Evolutionary conservation across 805 yeast genomes (phyloP).

Genomic region (Kodamaea kaohsiungensis): DNA sequence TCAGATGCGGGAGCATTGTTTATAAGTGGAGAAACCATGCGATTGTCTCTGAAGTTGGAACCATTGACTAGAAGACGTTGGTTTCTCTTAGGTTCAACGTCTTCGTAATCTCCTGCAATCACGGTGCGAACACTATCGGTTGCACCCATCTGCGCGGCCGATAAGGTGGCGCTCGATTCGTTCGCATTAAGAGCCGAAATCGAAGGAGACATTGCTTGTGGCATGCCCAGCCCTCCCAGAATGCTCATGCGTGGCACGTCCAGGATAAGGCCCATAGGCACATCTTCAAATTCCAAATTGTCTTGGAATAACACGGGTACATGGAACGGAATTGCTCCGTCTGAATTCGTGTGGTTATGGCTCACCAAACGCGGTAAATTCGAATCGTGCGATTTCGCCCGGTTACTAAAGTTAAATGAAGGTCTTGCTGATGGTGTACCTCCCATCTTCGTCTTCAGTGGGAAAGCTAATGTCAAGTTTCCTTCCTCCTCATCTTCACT

Average conservation of each 20-base stretch:
- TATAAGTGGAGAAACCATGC: slow-evolving; percentile 35
- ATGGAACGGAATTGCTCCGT: slow-evolving; percentile 15
- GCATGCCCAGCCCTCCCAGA: slow-evolving; percentile 11
- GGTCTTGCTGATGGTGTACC: slow-evolving; percentile 33
- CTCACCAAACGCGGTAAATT: slow-evolving; percentile 31
- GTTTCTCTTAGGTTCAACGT: neutral
- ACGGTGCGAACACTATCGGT: slow-evolving; percentile 5
- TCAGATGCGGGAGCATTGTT: slow-evolving; percentile 30
- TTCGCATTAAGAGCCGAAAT: slow-evolving; percentile 2
- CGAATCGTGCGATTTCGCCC: slow-evolving; percentile 46
- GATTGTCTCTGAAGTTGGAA: neutral
- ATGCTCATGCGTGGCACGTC: slow-evolving; percentile 29
- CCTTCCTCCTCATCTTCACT: slow-evolving; percentile 43
- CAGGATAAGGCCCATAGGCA: slow-evolving; percentile 41
- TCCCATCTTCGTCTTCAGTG: slow-evolving; percentile 32
- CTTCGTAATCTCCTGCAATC: slow-evolving; percentile 19
- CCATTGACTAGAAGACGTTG: slow-evolving; percentile 11
- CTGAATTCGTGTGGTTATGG: slow-evolving; percentile 11
- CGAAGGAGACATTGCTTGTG: slow-evolving; percentile 1
- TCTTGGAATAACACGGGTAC: slow-evolving; percentile 35
- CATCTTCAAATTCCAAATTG: slow-evolving; percentile 27
- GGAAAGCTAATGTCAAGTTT: slow-evolving; percentile 46
- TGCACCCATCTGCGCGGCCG: slow-evolving; percentile 18
- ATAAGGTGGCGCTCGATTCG: slow-evolving; percentile 20
- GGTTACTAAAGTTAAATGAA: slow-evolving; percentile 29